A percentile compares a stretch with the other conserved stretches of the same genome.
These are phyloP conservation scores for Agrocybe praecox DNA, from an alignment of 768 basidiomycete species.

Conservation along the genomic window DNA sequence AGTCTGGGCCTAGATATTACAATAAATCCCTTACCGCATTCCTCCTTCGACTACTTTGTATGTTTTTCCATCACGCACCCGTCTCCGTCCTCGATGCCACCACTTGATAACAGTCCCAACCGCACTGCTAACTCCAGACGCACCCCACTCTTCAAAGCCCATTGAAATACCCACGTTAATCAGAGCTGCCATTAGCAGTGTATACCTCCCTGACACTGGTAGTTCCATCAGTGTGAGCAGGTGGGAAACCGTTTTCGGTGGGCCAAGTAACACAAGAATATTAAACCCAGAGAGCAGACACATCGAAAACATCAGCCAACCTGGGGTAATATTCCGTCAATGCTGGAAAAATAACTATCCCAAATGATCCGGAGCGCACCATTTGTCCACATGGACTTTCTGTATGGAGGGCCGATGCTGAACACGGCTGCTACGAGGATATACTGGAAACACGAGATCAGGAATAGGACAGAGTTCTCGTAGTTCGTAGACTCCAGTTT, in stretches of 20 bases:
- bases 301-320: slow-evolving; percentile 82
- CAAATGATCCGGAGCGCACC: slow-evolving; percentile 49
- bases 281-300: slow-evolving; percentile 71
- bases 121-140: slow-evolving; percentile 54
- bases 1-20: background rate
- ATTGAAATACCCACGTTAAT: slow-evolving; percentile 74
- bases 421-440: slow-evolving; percentile 96
- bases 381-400: slow-evolving; percentile 94
- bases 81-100: slow-evolving; percentile 44
- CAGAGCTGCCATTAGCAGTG: slow-evolving; percentile 66
- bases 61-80: slow-evolving; percentile 65
- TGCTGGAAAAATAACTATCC: background rate
- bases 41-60: slow-evolving; percentile 88
- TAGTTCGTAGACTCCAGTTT: slow-evolving; percentile 85
- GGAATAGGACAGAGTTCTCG: slow-evolving; percentile 91
- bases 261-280: slow-evolving; percentile 72
- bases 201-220: slow-evolving; percentile 65
- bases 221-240: slow-evolving; percentile 80
- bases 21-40: slow-evolving; percentile 39
- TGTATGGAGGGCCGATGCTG: slow-evolving; percentile 96
- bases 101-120: slow-evolving; percentile 50
- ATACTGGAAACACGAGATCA: slow-evolving; percentile 98
- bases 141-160: slow-evolving; percentile 77
- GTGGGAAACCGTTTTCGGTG: slow-evolving; percentile 57
- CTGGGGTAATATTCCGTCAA: slow-evolving; percentile 38